Evolutionary conservation across 768 basidiomycete genomes (phyloP).

Genomic region (Phlegmacium glaucopus): DNA sequence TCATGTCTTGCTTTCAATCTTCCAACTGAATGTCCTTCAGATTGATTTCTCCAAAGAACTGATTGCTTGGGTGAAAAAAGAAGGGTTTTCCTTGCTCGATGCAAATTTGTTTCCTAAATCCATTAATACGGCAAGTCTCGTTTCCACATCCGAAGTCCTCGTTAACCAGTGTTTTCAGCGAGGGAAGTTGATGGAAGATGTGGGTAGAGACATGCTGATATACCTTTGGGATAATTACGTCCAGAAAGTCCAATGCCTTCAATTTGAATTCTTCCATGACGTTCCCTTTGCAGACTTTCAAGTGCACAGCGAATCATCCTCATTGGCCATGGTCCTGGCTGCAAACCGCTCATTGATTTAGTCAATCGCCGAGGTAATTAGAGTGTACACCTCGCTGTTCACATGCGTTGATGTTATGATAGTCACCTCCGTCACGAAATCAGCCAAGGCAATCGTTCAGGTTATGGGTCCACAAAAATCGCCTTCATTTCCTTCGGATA

Average conservation of each 20-base stretch:
- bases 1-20: not conserved
- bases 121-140: constrained; percentile 11
- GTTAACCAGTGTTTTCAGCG: constrained; percentile 24
- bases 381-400: not conserved
- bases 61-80: constrained; percentile 67
- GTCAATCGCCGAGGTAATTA: constrained; percentile 65
- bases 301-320: constrained; percentile 71
- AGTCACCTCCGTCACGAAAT: constrained; percentile 34
- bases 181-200: constrained; percentile 38
- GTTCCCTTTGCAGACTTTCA: constrained; percentile 53
- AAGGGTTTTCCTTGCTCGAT: constrained; percentile 77
- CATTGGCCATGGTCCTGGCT: constrained; percentile 87
- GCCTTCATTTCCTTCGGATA: constrained; percentile 51
- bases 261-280: not conserved
- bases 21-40: constrained; percentile 37
- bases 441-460: constrained; percentile 72
- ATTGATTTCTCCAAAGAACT: constrained; percentile 82
- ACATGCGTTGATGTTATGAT: not conserved
- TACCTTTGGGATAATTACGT: constrained; percentile 98
- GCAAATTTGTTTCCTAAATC: constrained; percentile 79
- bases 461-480: constrained; percentile 65
- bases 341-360: constrained; percentile 70
- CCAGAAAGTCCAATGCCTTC: constrained; percentile 53
- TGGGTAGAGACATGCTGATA: constrained; percentile 56
- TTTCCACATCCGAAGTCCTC: not conserved